A percentile compares a stretch with the other conserved stretches of the same genome.
Evolutionary conservation across 345 rosid species (phyloP).

Genomic region (Arabis hirsuta): DNA sequence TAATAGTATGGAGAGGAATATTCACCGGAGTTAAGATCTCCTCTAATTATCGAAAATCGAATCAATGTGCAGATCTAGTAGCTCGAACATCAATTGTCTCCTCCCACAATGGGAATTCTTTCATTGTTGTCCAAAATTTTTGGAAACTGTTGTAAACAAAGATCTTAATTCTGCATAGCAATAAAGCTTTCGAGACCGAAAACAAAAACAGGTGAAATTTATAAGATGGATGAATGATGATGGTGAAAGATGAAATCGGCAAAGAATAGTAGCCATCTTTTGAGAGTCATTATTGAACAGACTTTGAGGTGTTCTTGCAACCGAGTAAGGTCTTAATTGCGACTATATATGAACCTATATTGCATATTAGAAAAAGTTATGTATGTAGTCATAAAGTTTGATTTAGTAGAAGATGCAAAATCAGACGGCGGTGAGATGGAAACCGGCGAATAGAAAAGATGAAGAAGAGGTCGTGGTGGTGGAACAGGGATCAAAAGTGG

Average conservation of each 20-base stretch:
- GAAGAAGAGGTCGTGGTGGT: conserved; percentile 10
- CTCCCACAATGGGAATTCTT: no score
- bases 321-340: neutral
- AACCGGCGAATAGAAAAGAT: conserved; percentile 30
- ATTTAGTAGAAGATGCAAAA: neutral
- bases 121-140: no score
- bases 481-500: conserved; percentile 31
- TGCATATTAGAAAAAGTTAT: conserved; percentile 30
- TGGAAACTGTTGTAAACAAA: no score
- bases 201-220: no score
- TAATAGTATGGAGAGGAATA: no score
- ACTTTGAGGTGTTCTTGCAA: conserved; percentile 7
- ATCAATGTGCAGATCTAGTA: no score
- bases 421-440: conserved; percentile 38
- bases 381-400: conserved; percentile 14
- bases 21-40: no score
- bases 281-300: neutral
- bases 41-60: no score
- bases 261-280: neutral
- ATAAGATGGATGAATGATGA: neutral
- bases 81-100: no score
- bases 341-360: conserved; percentile 14
- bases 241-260: neutral
- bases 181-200: no score
- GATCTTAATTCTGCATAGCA: no score